Evolutionary conservation across 441 rosid genomes (phyloP).

Genomic region (Dalechampia spathulata): DNA sequence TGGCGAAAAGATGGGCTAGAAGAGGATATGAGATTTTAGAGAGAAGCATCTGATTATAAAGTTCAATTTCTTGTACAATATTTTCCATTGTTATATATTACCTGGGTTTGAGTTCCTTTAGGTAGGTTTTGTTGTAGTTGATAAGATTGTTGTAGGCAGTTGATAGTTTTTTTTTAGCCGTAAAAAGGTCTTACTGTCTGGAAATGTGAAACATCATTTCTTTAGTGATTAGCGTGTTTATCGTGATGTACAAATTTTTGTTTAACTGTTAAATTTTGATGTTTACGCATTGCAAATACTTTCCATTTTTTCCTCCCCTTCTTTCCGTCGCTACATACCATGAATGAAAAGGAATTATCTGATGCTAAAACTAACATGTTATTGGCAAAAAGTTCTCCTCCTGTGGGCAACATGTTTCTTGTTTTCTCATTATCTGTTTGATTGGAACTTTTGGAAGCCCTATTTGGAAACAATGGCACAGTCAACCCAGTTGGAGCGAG

Average conservation of each 20-base stretch:
- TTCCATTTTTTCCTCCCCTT: neutral
- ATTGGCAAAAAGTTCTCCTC: too few species aligned
- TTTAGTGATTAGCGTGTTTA: slow-evolving; percentile 5
- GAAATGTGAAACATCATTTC: slow-evolving; percentile 19
- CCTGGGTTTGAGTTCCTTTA: slow-evolving; percentile 11
- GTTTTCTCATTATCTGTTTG: too few species aligned
- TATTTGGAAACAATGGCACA: too few species aligned
- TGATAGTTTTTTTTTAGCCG: slow-evolving; percentile 7
- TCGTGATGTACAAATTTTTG: slow-evolving; percentile 23
- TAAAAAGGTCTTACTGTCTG: neutral
- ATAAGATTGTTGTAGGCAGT: slow-evolving; percentile 16
- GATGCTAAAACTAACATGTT: neutral
- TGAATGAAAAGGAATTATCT: neutral
- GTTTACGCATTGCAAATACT: neutral
- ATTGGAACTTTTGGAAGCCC: too few species aligned
- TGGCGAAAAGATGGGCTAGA: neutral
- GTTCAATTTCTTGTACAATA: slow-evolving; percentile 16
- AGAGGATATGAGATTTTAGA: neutral
- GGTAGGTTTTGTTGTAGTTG: slow-evolving; percentile 18
- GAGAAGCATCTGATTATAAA: slow-evolving; percentile 8
- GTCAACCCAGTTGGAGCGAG: too few species aligned
- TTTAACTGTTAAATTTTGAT: neutral
- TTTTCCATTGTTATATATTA: neutral
- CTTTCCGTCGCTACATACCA: slow-evolving; percentile 4
- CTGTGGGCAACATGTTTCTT: too few species aligned